phyloP scores from a whole-genome alignment of 345 rosid genomes.

The Populus deltoides region DNA sequence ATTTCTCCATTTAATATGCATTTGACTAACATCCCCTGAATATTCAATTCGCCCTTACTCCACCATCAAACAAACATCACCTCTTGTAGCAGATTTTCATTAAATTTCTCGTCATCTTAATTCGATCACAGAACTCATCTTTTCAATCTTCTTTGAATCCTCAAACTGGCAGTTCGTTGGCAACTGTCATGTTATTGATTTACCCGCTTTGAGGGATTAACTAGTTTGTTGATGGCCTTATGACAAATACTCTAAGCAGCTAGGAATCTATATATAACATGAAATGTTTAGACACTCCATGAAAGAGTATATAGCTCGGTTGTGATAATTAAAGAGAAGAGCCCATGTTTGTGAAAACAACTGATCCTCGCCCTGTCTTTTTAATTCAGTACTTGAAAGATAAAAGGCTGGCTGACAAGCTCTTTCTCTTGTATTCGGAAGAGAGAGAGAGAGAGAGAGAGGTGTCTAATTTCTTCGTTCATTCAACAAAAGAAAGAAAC shows the following conservation, averaged over 20 bases:
- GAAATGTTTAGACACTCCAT: neutral
- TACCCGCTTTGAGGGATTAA: neutral
- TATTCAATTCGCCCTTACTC: neutral
- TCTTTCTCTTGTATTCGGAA: neutral
- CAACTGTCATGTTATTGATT: neutral
- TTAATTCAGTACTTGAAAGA: neutral
- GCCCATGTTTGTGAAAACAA: neutral
- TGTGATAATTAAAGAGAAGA: neutral
- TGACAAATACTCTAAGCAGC: neutral
- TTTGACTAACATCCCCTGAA: too few species aligned
- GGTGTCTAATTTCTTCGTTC: neutral
- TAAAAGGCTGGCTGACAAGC: too few species aligned
- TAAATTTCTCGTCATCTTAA: neutral
- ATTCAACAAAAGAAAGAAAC: neutral
- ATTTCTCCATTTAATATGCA: too few species aligned
- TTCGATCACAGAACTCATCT: neutral
- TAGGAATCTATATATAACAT: neutral
- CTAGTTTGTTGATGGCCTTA: neutral
- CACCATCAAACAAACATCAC: neutral
- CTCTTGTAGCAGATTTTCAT: neutral
- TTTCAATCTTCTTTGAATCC: neutral
- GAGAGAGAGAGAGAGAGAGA: too few species aligned
- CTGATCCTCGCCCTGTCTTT: too few species aligned
- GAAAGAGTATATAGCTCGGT: neutral
- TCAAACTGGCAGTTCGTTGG: neutral